These are phyloP conservation scores for Nemania sp. DNA, from an alignment of 2,329 filamentous ascomycete genomes.

Conservation along the genomic window DNA sequence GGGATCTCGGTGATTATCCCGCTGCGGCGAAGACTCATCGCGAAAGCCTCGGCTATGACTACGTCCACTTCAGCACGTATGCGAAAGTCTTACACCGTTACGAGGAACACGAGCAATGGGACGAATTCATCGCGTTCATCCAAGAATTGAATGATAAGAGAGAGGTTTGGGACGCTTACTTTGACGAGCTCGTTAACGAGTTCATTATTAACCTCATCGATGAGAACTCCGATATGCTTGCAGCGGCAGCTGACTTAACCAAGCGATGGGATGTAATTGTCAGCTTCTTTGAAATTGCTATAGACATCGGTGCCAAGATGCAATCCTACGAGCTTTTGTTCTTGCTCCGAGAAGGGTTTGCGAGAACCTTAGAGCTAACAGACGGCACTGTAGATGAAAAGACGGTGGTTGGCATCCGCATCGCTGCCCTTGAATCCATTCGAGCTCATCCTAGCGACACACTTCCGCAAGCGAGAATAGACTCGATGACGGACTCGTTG, in stretches of 20 bases:
- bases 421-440: conserved; percentile 44
- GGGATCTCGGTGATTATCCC: conserved; percentile 45
- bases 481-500: conserved; percentile 43
- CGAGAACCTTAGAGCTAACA: conserved; percentile 43
- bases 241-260: conserved; percentile 45
- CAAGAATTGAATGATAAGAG: conserved; percentile 43
- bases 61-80: conserved; percentile 47
- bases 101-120: conserved; percentile 40
- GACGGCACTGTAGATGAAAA: conserved; percentile 36
- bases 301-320: conserved; percentile 43
- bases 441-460: conserved; percentile 43
- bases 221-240: conserved; percentile 43
- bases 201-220: conserved; percentile 44
- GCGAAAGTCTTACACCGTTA: conserved; percentile 44
- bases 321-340: conserved; percentile 48
- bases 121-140: conserved; percentile 47
- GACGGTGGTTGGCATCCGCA: conserved; percentile 43
- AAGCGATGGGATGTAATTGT: conserved; percentile 47
- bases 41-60: conserved; percentile 48
- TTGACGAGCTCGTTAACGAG: conserved; percentile 49
- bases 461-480: conserved; percentile 41
- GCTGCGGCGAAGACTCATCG: conserved; percentile 46
- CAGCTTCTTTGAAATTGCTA: conserved; percentile 45
- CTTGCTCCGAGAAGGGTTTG: conserved; percentile 45
- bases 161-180: conserved; percentile 45